A percentile compares a stretch with the other conserved stretches of the same genome.
These are phyloP conservation scores for Biancaea sappan DNA, from an alignment of 306 rosid species.

Conservation along the genomic window DNA sequence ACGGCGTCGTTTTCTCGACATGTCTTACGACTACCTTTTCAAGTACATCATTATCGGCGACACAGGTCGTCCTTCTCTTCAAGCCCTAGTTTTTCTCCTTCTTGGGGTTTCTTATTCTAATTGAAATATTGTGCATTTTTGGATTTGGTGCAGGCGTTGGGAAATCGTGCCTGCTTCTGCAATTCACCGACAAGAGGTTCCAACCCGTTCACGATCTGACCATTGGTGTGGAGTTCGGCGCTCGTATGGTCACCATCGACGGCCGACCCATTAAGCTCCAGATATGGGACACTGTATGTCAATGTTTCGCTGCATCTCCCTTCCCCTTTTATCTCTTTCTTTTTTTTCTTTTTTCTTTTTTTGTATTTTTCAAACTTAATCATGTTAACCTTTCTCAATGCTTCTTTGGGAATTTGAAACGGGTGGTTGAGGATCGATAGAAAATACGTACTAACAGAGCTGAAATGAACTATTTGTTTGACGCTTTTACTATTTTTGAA, in stretches of 20 bases:
- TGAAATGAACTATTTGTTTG: background rate
- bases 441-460: background rate
- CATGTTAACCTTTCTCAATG: background rate
- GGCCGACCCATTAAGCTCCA: slow-evolving; percentile 88
- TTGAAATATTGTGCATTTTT: slow-evolving; percentile 30
- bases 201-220: slow-evolving; percentile 99
- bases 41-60: slow-evolving; percentile 99
- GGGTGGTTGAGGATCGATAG: slow-evolving; percentile 10
- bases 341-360: background rate
- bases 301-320: background rate
- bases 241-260: slow-evolving; percentile 92
- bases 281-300: slow-evolving; percentile 96
- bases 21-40: slow-evolving; percentile 97
- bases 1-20: slow-evolving; percentile 41
- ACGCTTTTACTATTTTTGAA: background rate
- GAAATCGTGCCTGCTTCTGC: slow-evolving; percentile 89
- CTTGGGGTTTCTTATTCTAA: slow-evolving; percentile 33
- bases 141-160: slow-evolving; percentile 71
- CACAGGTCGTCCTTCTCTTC: slow-evolving; percentile 57
- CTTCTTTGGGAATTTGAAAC: slow-evolving; percentile 6
- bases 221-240: slow-evolving; percentile 96
- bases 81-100: slow-evolving; percentile 6
- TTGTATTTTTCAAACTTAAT: background rate
- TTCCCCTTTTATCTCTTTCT: background rate
- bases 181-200: slow-evolving; percentile 95